Percentiles rank a stretch among this genome's conserved stretches.
phyloP scores from a whole-genome alignment of 2,329 filamentous ascomycete genomes.

The Venturiaceae sp. region DNA sequence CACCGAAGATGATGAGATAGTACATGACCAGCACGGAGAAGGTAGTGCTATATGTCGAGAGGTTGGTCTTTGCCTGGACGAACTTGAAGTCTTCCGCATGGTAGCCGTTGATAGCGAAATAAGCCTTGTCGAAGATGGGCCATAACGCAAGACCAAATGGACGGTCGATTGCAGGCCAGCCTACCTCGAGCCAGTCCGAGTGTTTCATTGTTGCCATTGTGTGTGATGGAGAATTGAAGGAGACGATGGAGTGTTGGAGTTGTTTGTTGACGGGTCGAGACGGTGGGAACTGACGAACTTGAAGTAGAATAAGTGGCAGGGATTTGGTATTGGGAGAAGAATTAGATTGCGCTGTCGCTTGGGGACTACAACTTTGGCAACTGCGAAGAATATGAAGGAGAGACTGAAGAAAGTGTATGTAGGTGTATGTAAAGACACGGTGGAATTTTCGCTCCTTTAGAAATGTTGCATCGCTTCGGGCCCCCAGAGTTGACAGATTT shows the following conservation, averaged over 20 bases:
- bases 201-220: neutral
- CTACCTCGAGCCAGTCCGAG: conserved; percentile 14
- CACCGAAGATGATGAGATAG: conserved; percentile 89
- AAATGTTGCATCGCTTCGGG: neutral
- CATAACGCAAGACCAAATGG: conserved; percentile 88
- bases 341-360: too few relatives aligned
- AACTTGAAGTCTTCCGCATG: conserved; percentile 81
- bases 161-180: conserved; percentile 72
- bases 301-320: neutral
- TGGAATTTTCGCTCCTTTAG: neutral
- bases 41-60: conserved; percentile 83
- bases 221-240: neutral
- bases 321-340: neutral
- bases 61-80: conserved; percentile 67
- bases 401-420: neutral
- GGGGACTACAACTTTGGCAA: too few relatives aligned
- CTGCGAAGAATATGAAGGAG: neutral
- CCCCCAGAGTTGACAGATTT: too few relatives aligned
- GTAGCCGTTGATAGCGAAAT: conserved; percentile 67
- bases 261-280: neutral
- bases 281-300: neutral
- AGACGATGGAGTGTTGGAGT: neutral
- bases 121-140: conserved; percentile 89
- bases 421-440: neutral
- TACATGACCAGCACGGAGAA: conserved; percentile 74